Evolutionary conservation across 2,329 filamentous ascomycete genomes (phyloP), one percentile per base, ranked within the genome.

Genomic region (Sclerotinia borealis): DNA sequence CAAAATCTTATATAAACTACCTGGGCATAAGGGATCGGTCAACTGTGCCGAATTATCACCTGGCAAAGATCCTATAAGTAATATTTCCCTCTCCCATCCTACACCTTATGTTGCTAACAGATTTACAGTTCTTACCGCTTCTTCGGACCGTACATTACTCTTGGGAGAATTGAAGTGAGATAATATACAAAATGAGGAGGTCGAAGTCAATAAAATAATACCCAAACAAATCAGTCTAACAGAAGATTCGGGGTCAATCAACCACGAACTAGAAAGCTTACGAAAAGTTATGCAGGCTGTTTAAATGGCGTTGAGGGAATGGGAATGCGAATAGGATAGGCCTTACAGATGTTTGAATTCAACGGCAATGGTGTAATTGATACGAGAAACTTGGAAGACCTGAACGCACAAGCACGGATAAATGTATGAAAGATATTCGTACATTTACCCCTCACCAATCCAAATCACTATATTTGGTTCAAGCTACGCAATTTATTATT

Each of bases 41-140:
- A 99, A 98, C 75, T 92, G 93, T 75, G 93, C 93, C 61, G 89
- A 96, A 70, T 96, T 99, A 74, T 89, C 91, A 55, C 92, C 93
- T 5, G 84, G 85, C 45, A 85, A 89, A 65, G 92, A 97, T 71
- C 92, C 92, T 25, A 90, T 97, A 66, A 84, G 93, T 96, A 83
- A 87, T 91, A 86, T 41, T 66, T 37, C 37, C 34, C 17, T 51
- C 37, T 29, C 37, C 15, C 50, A 55, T 50, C 22, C 62, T 43
- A 25, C 6, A 43, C 6, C 27, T 36, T 50, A 25, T 27, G 15
- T 48, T 43, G 36, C 69, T 73, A 68, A 72, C 66, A 64, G 39
- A 59, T 4, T 27, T 50, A 2, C 52, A 96, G 92, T 96, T 75
- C 83, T 96, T 49, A 95, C 92, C 62, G 91, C 88, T 34, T 96